Percentiles rank a stretch among this genome's conserved stretches.
Evolutionary conservation across 768 basidiomycete species (phyloP).

Genomic region (Agrocybe praecox): DNA sequence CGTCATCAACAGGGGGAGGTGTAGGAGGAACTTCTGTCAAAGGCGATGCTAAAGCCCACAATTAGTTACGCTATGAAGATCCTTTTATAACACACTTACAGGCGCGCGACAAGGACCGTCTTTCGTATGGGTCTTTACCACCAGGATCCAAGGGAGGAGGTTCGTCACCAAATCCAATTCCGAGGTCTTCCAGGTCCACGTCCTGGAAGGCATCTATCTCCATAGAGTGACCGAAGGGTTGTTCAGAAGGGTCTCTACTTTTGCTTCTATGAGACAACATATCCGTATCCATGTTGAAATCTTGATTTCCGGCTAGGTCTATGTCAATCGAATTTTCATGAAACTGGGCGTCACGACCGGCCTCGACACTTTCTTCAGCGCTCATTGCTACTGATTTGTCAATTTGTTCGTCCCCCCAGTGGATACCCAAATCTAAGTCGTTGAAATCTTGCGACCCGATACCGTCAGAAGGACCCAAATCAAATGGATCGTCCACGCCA

Average conservation of each 20-base stretch:
- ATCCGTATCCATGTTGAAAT: slow-evolving; percentile 57
- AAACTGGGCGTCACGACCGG: slow-evolving; percentile 71
- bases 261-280: slow-evolving; percentile 57
- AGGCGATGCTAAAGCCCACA: slow-evolving; percentile 60
- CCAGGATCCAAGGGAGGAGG: slow-evolving; percentile 34
- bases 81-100: slow-evolving; percentile 47
- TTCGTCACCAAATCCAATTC: slow-evolving; percentile 73
- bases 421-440: slow-evolving; percentile 75
- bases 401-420: slow-evolving; percentile 64
- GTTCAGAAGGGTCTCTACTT: slow-evolving; percentile 68
- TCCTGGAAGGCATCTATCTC: slow-evolving; percentile 56
- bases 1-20: slow-evolving; percentile 56
- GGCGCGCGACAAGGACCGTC: slow-evolving; percentile 64
- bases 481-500: slow-evolving; percentile 74
- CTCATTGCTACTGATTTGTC: slow-evolving; percentile 56
- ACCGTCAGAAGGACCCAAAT: slow-evolving; percentile 77
- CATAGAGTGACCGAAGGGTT: slow-evolving; percentile 61
- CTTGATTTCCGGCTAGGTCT: slow-evolving; percentile 53
- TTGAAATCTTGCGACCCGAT: slow-evolving; percentile 84
- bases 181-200: slow-evolving; percentile 61
- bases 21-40: slow-evolving; percentile 76
- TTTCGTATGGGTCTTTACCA: slow-evolving; percentile 60
- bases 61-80: background rate
- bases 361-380: slow-evolving; percentile 64
- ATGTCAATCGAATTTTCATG: slow-evolving; percentile 63